A percentile compares a stretch with the other conserved stretches of the same genome.
Evolutionary conservation across 768 basidiomycete species (phyloP).

Genomic region (Tricholoma terreum): DNA sequence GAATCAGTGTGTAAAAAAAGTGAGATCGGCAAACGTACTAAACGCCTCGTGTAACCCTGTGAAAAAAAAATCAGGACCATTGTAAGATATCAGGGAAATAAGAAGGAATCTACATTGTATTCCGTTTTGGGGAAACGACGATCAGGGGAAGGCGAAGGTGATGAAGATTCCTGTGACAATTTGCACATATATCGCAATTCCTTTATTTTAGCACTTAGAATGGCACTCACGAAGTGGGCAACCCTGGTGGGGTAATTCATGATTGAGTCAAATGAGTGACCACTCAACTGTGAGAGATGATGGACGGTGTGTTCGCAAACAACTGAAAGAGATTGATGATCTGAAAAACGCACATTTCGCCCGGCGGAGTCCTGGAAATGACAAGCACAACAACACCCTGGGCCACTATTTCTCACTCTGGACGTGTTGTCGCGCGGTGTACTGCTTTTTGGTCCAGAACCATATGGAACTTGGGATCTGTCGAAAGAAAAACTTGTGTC

Average conservation of each 20-base stretch:
- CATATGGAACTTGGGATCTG: background rate
- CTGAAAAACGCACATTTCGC: background rate
- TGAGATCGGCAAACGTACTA: background rate
- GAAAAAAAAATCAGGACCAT: background rate
- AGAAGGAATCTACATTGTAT: background rate
- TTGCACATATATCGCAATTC: background rate
- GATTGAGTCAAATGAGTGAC: background rate
- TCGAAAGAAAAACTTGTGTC: constrained; percentile 3
- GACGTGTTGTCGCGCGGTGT: background rate
- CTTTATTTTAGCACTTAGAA: background rate
- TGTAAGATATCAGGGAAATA: background rate
- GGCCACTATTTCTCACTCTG: background rate
- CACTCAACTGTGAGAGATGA: background rate
- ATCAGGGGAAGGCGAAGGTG: background rate
- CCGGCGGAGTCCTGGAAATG: background rate
- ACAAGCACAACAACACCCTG: constrained; percentile 7
- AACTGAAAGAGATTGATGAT: background rate
- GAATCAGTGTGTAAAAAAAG: background rate
- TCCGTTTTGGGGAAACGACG: background rate
- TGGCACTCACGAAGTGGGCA: background rate
- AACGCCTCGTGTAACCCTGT: background rate
- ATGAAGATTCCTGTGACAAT: background rate
- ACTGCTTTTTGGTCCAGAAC: background rate
- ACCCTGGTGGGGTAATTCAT: background rate
- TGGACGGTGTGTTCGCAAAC: background rate